phyloP scores from a whole-genome alignment of 768 basidiomycete genomes.

The Floccularia luteovirens region DNA sequence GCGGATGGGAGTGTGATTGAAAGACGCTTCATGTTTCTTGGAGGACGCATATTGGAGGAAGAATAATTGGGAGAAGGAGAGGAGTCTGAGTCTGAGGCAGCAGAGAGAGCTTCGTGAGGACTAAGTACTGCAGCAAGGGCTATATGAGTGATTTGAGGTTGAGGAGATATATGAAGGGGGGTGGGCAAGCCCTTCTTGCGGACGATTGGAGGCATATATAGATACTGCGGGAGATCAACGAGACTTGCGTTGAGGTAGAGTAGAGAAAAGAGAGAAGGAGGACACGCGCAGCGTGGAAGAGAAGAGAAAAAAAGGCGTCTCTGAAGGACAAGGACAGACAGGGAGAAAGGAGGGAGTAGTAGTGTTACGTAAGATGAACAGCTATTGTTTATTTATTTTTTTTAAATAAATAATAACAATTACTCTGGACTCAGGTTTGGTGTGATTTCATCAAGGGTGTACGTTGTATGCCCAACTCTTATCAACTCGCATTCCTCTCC shows the following conservation, averaged over 20 bases:
- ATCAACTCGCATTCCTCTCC: slow-evolving; percentile 46
- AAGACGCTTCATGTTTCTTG: slow-evolving; percentile 71
- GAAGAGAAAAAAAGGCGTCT: neutral
- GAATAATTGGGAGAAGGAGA: slow-evolving; percentile 27
- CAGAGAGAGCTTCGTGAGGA: slow-evolving; percentile 43
- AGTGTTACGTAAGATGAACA: slow-evolving; percentile 5
- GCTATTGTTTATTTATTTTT: no score
- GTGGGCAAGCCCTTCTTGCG: slow-evolving; percentile 47
- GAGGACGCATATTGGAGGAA: slow-evolving; percentile 33
- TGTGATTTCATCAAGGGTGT: no score
- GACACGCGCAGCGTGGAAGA: slow-evolving; percentile 9
- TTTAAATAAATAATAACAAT: no score
- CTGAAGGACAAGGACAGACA: slow-evolving; percentile 6
- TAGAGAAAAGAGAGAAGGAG: slow-evolving; percentile 2
- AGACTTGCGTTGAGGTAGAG: slow-evolving; percentile 15
- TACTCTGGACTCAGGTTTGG: no score
- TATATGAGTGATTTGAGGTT: slow-evolving; percentile 39
- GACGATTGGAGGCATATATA: slow-evolving; percentile 25
- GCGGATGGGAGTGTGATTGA: slow-evolving; percentile 62
- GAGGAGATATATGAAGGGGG: slow-evolving; percentile 52
- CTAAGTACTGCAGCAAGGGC: slow-evolving; percentile 38
- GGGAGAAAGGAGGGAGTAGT: slow-evolving; percentile 11
- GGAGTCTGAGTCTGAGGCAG: slow-evolving; percentile 46
- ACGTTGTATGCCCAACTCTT: slow-evolving; percentile 44
- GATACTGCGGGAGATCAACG: slow-evolving; percentile 10